These are phyloP conservation scores for Galerina marginata DNA, from an alignment of 768 basidiomycete species.

Conservation along the genomic window DNA sequence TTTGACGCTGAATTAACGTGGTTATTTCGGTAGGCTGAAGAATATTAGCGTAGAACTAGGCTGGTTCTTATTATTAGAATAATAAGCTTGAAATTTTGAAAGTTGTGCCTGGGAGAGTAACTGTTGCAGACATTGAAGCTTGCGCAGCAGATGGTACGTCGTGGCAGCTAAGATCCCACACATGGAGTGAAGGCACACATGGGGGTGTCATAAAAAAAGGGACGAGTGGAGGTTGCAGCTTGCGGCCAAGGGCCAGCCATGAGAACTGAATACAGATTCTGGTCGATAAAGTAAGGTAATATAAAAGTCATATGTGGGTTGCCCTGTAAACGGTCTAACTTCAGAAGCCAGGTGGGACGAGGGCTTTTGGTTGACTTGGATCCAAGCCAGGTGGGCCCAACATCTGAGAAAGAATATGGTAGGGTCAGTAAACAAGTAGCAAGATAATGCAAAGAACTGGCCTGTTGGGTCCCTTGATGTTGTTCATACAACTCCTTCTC, in stretches of 20 bases:
- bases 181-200: constrained; percentile 21
- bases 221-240: constrained; percentile 21
- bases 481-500: constrained; percentile 94
- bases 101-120: constrained; percentile 15
- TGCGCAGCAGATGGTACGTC: constrained; percentile 22
- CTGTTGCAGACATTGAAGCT: constrained; percentile 4
- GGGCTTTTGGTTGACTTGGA: constrained; percentile 52
- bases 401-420: constrained; percentile 57
- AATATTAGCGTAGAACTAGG: constrained; percentile 29
- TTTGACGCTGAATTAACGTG: constrained; percentile 10
- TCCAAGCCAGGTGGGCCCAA: constrained; percentile 59
- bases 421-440: constrained; percentile 5
- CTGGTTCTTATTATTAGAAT: constrained; percentile 30
- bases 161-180: constrained; percentile 22
- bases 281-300: constrained; percentile 21
- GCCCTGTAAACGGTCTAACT: constrained; percentile 16
- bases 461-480: constrained; percentile 92
- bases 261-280: constrained; percentile 27
- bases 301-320: constrained; percentile 20
- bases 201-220: constrained; percentile 19
- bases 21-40: constrained; percentile 25
- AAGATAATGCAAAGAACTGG: constrained; percentile 39
- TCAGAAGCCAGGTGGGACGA: constrained; percentile 90
- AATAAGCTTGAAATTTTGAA: constrained; percentile 9
- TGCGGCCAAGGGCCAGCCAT: constrained; percentile 25